Evolutionary conservation across 192 early-diverging fungal species (phyloP).

Genomic region (Cladochytrium replicatum): DNA sequence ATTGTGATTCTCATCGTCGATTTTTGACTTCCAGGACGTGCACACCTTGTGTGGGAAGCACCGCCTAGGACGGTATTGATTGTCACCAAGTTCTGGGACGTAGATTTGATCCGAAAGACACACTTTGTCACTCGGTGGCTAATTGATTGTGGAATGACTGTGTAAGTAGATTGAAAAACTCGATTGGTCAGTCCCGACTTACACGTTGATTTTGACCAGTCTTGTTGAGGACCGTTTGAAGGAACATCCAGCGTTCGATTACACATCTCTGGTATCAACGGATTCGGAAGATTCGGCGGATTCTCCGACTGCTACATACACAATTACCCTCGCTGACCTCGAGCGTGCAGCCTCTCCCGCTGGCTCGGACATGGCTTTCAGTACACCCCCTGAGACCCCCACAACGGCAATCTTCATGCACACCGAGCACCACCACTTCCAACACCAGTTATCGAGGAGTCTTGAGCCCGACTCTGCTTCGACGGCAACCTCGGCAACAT

Average conservation of each 20-base stretch:
- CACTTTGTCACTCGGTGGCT: constrained; percentile 30
- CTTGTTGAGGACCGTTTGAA: constrained; percentile 16
- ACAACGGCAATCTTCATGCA: too few relatives aligned
- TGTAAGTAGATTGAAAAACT: constrained; percentile 26
- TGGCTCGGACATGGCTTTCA: too few relatives aligned
- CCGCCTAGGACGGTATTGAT: constrained; percentile 33
- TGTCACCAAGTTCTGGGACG: constrained; percentile 36
- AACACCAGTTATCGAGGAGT: too few relatives aligned
- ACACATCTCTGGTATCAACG: neutral
- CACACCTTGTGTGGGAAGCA: constrained; percentile 30
- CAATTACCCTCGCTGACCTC: too few relatives aligned
- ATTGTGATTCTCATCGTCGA: neutral
- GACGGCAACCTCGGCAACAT: too few relatives aligned
- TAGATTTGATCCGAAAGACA: constrained; percentile 22
- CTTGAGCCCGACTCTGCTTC: too few relatives aligned
- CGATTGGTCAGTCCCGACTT: too few relatives aligned
- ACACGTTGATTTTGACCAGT: neutral
- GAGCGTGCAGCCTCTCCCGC: too few relatives aligned
- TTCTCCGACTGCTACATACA: too few relatives aligned
- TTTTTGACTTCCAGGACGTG: constrained; percentile 16
- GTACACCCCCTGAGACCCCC: too few relatives aligned
- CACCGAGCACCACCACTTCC: too few relatives aligned
- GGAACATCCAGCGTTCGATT: constrained; percentile 16
- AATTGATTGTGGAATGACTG: constrained; percentile 21
- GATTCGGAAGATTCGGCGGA: too few relatives aligned